Percentiles rank a stretch among this genome's conserved stretches.
Evolutionary conservation across 345 rosid genomes (phyloP).

Genomic region (Cardamine resedifolia): DNA sequence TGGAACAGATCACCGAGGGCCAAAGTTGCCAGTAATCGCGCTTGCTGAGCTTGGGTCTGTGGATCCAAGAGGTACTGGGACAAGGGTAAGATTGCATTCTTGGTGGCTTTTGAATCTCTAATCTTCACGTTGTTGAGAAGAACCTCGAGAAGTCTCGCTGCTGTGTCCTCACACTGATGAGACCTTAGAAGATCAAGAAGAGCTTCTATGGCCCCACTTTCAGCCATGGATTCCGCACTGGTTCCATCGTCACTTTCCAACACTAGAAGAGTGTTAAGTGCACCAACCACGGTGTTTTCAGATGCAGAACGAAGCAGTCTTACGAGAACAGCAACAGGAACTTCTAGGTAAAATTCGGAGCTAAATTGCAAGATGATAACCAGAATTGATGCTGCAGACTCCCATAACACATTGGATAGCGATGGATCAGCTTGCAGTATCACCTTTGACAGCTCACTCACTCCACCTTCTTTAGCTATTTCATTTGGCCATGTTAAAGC

Average conservation of each 20-base stretch:
- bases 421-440: constrained; percentile 93
- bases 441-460: constrained; percentile 83
- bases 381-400: constrained; percentile 88
- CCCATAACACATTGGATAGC: constrained; percentile 93
- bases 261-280: constrained; percentile 92
- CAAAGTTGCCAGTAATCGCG: constrained; percentile 85
- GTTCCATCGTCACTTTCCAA: constrained; percentile 95
- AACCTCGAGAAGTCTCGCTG: constrained; percentile 92
- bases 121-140: constrained; percentile 95
- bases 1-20: constrained; percentile 99
- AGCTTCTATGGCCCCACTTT: constrained; percentile 97
- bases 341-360: constrained; percentile 93
- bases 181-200: constrained; percentile 90
- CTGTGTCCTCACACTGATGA: constrained; percentile 97
- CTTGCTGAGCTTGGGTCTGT: constrained; percentile 96
- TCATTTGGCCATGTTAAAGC: constrained; percentile 90
- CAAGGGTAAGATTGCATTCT: constrained; percentile 82
- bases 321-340: constrained; percentile 93
- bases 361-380: constrained; percentile 89
- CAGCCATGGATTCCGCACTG: constrained; percentile 99
- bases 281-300: constrained; percentile 80
- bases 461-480: constrained; percentile 97
- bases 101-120: constrained; percentile 89
- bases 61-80: constrained; percentile 98
- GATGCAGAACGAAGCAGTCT: constrained; percentile 84